Percentiles rank a stretch among this genome's conserved stretches.
Evolutionary conservation across 2,329 filamentous ascomycete genomes (phyloP).

Genomic region (Pseudogymnoascus sp.): DNA sequence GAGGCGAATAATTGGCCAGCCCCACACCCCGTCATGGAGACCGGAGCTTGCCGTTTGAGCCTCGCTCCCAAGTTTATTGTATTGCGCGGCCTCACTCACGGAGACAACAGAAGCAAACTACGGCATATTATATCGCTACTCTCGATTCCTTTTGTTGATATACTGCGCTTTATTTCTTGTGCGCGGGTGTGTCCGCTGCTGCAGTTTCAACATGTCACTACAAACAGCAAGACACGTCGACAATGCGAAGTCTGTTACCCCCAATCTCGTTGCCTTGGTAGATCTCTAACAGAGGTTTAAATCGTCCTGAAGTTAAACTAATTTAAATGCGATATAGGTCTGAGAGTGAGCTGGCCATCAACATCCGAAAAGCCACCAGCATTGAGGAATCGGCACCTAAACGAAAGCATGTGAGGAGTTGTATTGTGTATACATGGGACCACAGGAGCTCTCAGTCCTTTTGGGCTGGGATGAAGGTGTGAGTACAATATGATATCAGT

Average conservation of each 20-base stretch:
- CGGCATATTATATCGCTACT: neutral
- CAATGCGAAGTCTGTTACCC: constrained; percentile 6
- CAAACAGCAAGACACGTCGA: constrained; percentile 9
- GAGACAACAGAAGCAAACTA: neutral
- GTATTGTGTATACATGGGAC: constrained; percentile 99
- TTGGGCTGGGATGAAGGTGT: constrained; percentile 99
- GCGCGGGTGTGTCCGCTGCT: neutral
- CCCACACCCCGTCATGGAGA: neutral
- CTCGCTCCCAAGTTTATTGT: neutral
- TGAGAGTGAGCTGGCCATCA: constrained; percentile 61
- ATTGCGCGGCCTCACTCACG: constrained; percentile 5
- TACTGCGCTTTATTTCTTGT: neutral
- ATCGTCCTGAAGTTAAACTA: neutral
- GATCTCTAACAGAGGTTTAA: neutral
- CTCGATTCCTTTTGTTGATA: neutral
- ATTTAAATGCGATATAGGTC: constrained; percentile 39
- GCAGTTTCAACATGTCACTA: constrained; percentile 6
- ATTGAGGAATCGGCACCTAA: constrained; percentile 62
- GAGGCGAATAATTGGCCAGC: neutral
- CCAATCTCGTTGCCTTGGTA: neutral
- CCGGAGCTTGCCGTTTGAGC: constrained; percentile 7
- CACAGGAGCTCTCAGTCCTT: constrained; percentile 93
- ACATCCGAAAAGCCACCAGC: constrained; percentile 64
- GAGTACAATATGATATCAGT: constrained; percentile 33
- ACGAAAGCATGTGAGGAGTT: constrained; percentile 92